Percentiles rank a stretch among this genome's conserved stretches.
Conservation (phyloP, 2,329 filamentous ascomycete species). For the Aspergillus transmontanensis region DNA sequence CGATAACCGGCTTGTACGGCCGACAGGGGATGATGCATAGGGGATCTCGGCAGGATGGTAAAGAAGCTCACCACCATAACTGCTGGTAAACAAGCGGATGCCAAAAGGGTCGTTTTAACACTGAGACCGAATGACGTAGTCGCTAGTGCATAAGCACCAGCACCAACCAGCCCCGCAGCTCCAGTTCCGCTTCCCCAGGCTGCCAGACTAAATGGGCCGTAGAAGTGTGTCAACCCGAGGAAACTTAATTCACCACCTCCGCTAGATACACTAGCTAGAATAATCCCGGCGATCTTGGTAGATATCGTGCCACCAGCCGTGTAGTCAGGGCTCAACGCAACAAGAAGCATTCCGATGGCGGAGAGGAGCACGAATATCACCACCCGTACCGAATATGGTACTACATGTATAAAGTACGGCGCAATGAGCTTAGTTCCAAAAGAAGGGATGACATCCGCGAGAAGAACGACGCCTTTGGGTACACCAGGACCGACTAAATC, state of each 20-base stretch:
- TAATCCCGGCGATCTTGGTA: conserved; percentile 78
- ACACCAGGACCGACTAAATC: conserved; percentile 86
- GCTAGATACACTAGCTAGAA: conserved; percentile 80
- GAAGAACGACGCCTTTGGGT: conserved; percentile 88
- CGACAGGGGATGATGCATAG: conserved; percentile 56
- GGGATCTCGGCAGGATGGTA: conserved; percentile 69
- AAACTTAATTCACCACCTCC: conserved; percentile 91
- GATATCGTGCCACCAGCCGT: conserved; percentile 63
- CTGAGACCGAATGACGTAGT: conserved; percentile 78
- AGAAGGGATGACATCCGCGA: conserved; percentile 88
- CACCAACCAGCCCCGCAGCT: conserved; percentile 82
- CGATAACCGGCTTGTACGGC: conserved; percentile 56
- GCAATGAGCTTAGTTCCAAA: conserved; percentile 86
- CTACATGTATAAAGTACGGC: conserved; percentile 88
- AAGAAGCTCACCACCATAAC: conserved; percentile 88
- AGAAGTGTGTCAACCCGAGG: conserved; percentile 88
- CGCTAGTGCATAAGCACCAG: conserved; percentile 81
- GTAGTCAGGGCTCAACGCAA: conserved; percentile 73
- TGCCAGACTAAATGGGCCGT: conserved; percentile 82
- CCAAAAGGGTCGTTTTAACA: conserved; percentile 73
- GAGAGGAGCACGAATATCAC: conserved; percentile 74
- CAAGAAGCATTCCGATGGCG: conserved; percentile 81
- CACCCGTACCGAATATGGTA: conserved; percentile 78
- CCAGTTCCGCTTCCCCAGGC: conserved; percentile 93
- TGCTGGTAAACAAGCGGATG: conserved; percentile 75